Percentiles rank a stretch among this genome's conserved stretches.
phyloP scores from a whole-genome alignment of 192 early-diverging fungal species.

The Neocallimastix lanati region DNA sequence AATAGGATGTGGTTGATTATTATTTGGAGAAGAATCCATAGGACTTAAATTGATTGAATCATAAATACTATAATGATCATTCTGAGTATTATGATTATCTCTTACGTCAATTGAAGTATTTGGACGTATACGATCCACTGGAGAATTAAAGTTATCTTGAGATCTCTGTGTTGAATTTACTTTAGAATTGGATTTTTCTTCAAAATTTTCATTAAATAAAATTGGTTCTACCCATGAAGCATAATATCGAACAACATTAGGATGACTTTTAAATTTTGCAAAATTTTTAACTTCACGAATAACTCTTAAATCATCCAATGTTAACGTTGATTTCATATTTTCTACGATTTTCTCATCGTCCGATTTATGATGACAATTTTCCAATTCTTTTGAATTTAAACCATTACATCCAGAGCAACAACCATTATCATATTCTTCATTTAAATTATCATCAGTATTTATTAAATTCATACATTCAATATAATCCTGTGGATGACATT shows the following conservation, averaged over 20 bases:
- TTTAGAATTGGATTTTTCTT: not conserved
- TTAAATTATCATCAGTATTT: not conserved
- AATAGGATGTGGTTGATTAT: too few relatives aligned
- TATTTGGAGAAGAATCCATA: not conserved
- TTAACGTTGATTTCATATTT: slow-evolving; percentile 21
- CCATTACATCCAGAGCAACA: not conserved
- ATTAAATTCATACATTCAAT: not conserved
- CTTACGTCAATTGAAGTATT: not conserved
- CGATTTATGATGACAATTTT: slow-evolving; percentile 8
- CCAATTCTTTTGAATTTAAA: not conserved
- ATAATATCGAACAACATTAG: slow-evolving; percentile 86
- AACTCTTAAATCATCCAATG: slow-evolving; percentile 29
- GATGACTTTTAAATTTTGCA: slow-evolving; percentile 59
- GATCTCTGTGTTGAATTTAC: not conserved
- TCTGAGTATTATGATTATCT: not conserved
- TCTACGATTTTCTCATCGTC: slow-evolving; percentile 4
- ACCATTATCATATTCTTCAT: not conserved
- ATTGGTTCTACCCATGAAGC: slow-evolving; percentile 67
- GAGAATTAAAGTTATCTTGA: not conserved
- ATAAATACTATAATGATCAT: not conserved
- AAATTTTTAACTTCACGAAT: slow-evolving; percentile 81
- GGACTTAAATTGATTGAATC: not conserved
- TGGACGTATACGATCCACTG: not conserved
- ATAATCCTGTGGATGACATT: slow-evolving; percentile 7
- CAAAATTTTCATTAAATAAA: not conserved